These are phyloP conservation scores for Microcera coccophila DNA, from an alignment of 2,329 filamentous ascomycete species.

Conservation along the genomic window DNA sequence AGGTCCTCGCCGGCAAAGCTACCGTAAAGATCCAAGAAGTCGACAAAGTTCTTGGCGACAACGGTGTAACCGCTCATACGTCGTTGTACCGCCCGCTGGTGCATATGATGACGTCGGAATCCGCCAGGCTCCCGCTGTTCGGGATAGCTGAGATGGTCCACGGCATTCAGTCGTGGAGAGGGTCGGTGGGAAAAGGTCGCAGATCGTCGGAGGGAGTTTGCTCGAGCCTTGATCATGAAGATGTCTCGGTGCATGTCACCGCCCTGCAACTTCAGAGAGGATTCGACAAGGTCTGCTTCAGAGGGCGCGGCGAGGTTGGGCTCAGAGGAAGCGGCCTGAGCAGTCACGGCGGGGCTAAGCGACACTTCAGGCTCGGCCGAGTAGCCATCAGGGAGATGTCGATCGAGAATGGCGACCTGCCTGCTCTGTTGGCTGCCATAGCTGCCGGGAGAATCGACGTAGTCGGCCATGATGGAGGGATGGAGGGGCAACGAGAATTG, in stretches of 20 bases:
- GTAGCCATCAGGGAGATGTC: slow-evolving; percentile 38
- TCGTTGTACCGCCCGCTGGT: slow-evolving; percentile 39
- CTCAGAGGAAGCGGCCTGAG: slow-evolving; percentile 15
- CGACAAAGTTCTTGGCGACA: slow-evolving; percentile 67
- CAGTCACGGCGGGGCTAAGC: slow-evolving; percentile 13
- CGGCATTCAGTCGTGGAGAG: slow-evolving; percentile 28
- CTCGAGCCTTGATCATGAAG: slow-evolving; percentile 65
- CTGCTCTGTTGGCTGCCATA: slow-evolving; percentile 25
- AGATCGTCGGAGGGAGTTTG: slow-evolving; percentile 50
- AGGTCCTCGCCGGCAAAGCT: slow-evolving; percentile 72
- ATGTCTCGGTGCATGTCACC: slow-evolving; percentile 76
- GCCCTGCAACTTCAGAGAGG: slow-evolving; percentile 68
- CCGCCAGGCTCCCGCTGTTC: slow-evolving; percentile 44
- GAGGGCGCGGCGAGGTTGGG: slow-evolving; percentile 13
- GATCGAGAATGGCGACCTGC: slow-evolving; percentile 36
- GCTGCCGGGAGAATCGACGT: slow-evolving; percentile 24
- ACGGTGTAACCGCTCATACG: slow-evolving; percentile 40
- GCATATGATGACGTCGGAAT: slow-evolving; percentile 45
- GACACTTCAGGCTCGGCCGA: slow-evolving; percentile 38
- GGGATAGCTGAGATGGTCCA: slow-evolving; percentile 31
- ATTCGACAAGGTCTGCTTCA: slow-evolving; percentile 45
- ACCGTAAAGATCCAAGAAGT: slow-evolving; percentile 72
- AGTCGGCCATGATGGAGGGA: slow-evolving; percentile 25
- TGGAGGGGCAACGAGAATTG: not conserved
- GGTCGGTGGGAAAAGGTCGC: slow-evolving; percentile 62